Evolutionary conservation across 805 yeast species (phyloP).

Genomic region (Wickerhamomyces bovis): DNA sequence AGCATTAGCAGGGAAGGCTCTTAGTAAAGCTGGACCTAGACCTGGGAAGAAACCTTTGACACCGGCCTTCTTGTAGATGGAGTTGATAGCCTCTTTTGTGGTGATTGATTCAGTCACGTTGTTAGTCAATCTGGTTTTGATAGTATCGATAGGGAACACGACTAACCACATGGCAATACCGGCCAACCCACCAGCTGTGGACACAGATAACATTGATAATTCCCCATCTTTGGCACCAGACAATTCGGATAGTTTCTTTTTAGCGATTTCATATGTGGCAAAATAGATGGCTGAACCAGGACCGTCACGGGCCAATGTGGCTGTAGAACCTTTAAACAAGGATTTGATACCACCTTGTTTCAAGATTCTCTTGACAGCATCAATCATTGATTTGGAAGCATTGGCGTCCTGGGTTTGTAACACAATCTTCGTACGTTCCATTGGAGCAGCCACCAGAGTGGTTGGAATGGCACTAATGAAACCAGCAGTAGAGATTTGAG

Average conservation of each 20-base stretch:
- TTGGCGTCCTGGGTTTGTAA: slow-evolving; percentile 64
- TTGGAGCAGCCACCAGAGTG: slow-evolving; percentile 94
- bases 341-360: slow-evolving; percentile 78
- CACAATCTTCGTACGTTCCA: slow-evolving; percentile 91
- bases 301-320: slow-evolving; percentile 93
- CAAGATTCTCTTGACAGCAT: slow-evolving; percentile 62
- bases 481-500: slow-evolving; percentile 85
- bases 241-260: slow-evolving; percentile 47
- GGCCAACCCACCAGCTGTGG: slow-evolving; percentile 91
- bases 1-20: slow-evolving; percentile 99
- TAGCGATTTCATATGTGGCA: slow-evolving; percentile 86
- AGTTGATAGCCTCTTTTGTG: slow-evolving; percentile 57
- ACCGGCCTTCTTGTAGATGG: slow-evolving; percentile 73
- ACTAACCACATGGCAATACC: slow-evolving; percentile 97
- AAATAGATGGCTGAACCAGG: slow-evolving; percentile 96
- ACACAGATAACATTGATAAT: slow-evolving; percentile 66
- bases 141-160: slow-evolving; percentile 94
- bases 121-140: slow-evolving; percentile 49
- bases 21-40: slow-evolving; percentile 86
- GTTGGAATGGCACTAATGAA: slow-evolving; percentile 93
- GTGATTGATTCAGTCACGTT: slow-evolving; percentile 36
- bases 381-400: slow-evolving; percentile 35
- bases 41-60: slow-evolving; percentile 95
- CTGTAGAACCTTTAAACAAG: slow-evolving; percentile 83
- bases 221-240: slow-evolving; percentile 39